These are phyloP conservation scores for Oryza coarctata DNA, from an alignment of 176 grass and related monocot species.

Conservation along the genomic window DNA sequence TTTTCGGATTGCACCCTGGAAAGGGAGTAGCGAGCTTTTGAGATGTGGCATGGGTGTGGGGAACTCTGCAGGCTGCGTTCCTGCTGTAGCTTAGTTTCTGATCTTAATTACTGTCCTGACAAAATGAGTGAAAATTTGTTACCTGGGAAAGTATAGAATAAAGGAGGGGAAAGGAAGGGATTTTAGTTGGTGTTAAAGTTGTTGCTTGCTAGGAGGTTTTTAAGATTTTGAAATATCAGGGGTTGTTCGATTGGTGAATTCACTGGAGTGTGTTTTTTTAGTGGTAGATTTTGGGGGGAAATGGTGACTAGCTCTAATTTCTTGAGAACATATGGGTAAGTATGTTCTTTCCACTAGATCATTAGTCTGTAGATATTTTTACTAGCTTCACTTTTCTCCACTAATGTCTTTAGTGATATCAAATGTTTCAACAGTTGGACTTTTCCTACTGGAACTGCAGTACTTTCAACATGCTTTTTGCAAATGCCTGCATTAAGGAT, in stretches of 20 bases:
- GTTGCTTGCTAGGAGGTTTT: constrained; percentile 9
- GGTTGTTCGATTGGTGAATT: constrained; percentile 25
- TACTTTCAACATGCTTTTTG: constrained; percentile 60
- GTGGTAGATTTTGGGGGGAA: background rate
- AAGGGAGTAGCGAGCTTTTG: background rate
- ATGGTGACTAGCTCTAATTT: background rate
- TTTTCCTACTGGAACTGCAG: constrained; percentile 63
- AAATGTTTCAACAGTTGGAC: constrained; percentile 70
- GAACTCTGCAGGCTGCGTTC: constrained; percentile 20
- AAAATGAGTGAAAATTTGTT: constrained; percentile 19
- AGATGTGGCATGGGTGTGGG: constrained; percentile 1
- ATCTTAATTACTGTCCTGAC: background rate
- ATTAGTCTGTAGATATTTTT: constrained; percentile 35
- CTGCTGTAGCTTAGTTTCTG: background rate
- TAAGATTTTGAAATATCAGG: background rate
- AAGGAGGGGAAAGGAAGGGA: background rate
- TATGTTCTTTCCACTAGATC: background rate
- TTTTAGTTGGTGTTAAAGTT: constrained; percentile 3
- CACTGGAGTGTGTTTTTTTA: background rate
- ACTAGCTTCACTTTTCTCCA: constrained; percentile 25
- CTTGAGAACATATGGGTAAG: background rate
- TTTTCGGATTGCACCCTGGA: background rate
- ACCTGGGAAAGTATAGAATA: background rate
- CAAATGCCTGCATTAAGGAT: constrained; percentile 72
- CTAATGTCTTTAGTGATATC: constrained; percentile 56